Conservation (phyloP, 1,284 basidiomycete species). For the Coriolopsis trogii region DNA sequence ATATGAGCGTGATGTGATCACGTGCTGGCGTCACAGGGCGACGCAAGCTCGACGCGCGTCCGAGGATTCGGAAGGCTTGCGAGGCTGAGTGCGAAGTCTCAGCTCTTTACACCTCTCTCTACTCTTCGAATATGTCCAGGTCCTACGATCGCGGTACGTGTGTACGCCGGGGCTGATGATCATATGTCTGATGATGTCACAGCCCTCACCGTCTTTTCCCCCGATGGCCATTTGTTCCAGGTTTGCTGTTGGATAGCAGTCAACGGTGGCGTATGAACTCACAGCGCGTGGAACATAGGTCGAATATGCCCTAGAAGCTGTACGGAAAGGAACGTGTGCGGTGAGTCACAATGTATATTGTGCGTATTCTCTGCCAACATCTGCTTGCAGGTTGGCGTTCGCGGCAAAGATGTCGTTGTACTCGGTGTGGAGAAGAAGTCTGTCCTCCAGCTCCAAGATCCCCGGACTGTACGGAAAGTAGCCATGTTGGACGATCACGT, state of each 20-base stretch:
- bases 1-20: conserved; percentile 14
- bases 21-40: conserved; percentile 24
- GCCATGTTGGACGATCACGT: conserved; percentile 99
- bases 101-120: background rate
- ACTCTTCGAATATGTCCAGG: conserved; percentile 57
- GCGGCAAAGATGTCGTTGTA: conserved; percentile 94
- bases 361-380: background rate
- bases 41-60: conserved; percentile 60
- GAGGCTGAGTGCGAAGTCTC: too few species aligned
- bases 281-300: conserved; percentile 59
- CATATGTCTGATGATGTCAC: background rate
- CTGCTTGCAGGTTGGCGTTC: conserved; percentile 84
- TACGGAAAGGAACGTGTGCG: conserved; percentile 96
- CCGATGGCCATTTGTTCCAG: conserved; percentile 94
- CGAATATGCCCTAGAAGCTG: conserved; percentile 97
- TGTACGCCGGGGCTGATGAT: background rate
- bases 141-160: conserved; percentile 77
- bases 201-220: conserved; percentile 95
- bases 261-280: conserved; percentile 23
- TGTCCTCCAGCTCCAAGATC: conserved; percentile 96
- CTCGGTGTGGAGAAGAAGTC: conserved; percentile 99
- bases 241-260: conserved; percentile 40
- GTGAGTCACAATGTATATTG: conserved; percentile 48
- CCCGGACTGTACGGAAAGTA: conserved; percentile 96
- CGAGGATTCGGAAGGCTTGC: background rate